A percentile compares a stretch with the other conserved stretches of the same genome.
Conservation (phyloP, 2,329 filamentous ascomycete genomes). For the Monosporascus sp. region DNA sequence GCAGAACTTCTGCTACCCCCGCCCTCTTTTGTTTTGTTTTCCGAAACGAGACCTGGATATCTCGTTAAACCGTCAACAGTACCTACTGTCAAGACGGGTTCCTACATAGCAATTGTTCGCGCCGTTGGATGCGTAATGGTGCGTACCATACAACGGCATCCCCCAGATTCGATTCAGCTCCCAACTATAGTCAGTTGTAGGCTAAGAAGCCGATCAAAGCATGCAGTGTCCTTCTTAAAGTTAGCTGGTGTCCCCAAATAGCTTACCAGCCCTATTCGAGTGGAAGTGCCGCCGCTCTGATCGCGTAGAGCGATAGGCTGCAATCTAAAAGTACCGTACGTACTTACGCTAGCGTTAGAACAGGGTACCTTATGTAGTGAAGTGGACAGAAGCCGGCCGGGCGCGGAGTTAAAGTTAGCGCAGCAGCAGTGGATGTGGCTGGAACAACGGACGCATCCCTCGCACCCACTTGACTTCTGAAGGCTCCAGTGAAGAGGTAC, state of each 20-base stretch:
- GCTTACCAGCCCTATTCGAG: conserved; percentile 15
- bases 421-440: not conserved
- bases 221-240: not conserved
- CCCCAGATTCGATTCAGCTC: too few relatives aligned
- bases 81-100: too few relatives aligned
- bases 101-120: too few relatives aligned
- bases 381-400: too few relatives aligned
- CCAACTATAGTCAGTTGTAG: too few relatives aligned
- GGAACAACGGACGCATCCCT: not conserved
- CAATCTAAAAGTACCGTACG: not conserved
- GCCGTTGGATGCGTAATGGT: too few relatives aligned
- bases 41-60: too few relatives aligned
- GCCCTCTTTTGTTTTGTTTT: not conserved
- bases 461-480: not conserved
- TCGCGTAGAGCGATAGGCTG: not conserved
- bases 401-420: not conserved
- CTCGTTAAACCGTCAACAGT: too few relatives aligned
- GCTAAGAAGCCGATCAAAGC: too few relatives aligned
- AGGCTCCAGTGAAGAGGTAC: not conserved
- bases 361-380: too few relatives aligned
- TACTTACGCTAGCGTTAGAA: not conserved
- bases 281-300: conserved; percentile 3
- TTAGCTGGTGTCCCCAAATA: conserved; percentile 7
- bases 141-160: too few relatives aligned
- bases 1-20: not conserved